Conservation (phyloP, 345 rosid genomes). For the Populus tremula region DNA sequence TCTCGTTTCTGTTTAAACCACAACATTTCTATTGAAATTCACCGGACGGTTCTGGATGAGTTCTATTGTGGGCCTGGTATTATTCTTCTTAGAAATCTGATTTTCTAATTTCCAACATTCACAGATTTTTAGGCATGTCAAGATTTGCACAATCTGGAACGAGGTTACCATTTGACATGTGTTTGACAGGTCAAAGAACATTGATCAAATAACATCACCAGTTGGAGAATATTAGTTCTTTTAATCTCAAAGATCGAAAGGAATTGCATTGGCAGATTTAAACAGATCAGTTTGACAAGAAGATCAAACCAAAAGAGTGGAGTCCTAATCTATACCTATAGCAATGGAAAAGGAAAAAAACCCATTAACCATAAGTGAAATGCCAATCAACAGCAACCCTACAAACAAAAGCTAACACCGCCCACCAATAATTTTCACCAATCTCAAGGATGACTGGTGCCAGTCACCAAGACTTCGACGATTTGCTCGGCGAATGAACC, state of each 20-base stretch:
- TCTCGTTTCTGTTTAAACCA: background rate
- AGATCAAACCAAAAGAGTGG: background rate
- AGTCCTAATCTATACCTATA: background rate
- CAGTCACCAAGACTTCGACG: background rate
- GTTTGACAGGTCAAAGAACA: background rate
- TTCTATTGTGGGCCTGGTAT: background rate
- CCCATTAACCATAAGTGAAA: background rate
- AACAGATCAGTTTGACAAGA: background rate
- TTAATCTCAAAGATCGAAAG: no score
- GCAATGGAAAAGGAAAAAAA: background rate
- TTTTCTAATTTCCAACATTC: background rate
- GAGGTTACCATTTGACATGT: background rate
- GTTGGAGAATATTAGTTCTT: background rate
- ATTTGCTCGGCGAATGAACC: conserved; percentile 8
- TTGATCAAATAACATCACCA: background rate
- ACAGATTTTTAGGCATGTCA: background rate
- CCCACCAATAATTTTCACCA: background rate
- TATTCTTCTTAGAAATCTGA: no score
- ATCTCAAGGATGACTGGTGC: background rate
- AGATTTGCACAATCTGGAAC: background rate
- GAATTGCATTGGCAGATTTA: background rate
- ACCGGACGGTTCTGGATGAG: background rate
- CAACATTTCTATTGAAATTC: background rate
- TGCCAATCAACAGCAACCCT: background rate
- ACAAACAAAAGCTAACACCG: background rate